Percentiles rank a stretch among this genome's conserved stretches.
Conservation (phyloP, 169 alveolate species). For the Prorocentrum cordatum region DNA sequence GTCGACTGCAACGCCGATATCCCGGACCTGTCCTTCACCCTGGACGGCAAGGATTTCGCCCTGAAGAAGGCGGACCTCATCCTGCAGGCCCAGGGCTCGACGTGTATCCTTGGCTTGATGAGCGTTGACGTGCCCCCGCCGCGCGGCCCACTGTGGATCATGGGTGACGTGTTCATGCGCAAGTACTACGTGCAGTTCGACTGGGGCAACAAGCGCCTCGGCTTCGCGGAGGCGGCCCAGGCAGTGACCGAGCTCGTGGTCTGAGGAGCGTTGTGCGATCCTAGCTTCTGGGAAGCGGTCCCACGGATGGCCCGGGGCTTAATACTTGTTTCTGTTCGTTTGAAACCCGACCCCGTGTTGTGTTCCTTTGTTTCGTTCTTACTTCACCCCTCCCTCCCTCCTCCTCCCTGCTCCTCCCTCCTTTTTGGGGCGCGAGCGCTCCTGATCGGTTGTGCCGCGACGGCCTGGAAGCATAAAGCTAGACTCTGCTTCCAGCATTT, state of each 20-base stretch:
- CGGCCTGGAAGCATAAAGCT: no score
- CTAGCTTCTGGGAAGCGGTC: no score
- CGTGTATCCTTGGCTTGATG: constrained; percentile 72
- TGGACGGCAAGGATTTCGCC: constrained; percentile 73
- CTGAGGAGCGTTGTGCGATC: not conserved
- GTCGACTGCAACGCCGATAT: constrained; percentile 55
- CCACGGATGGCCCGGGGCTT: no score
- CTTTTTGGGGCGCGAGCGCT: no score
- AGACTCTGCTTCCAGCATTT: no score
- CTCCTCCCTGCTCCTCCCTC: no score
- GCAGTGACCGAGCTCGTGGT: not conserved
- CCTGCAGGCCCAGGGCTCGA: constrained; percentile 55
- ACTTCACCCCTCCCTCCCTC: no score
- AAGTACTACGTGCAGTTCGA: constrained; percentile 77
- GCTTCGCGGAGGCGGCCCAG: constrained; percentile 76
- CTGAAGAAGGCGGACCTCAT: constrained; percentile 68
- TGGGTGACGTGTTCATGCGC: constrained; percentile 81
- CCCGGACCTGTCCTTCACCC: constrained; percentile 53
- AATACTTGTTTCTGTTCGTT: no score
- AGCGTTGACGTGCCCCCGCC: constrained; percentile 71
- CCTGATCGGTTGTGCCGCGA: no score
- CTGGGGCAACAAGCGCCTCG: constrained; percentile 78
- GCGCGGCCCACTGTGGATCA: constrained; percentile 79
- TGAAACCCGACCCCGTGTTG: no score
- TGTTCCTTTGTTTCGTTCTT: no score